Evolutionary conservation across 2,329 filamentous ascomycete species (phyloP), one percentile per base, ranked within the genome.

Genomic region (Phyllosticta citrichinensis): DNA sequence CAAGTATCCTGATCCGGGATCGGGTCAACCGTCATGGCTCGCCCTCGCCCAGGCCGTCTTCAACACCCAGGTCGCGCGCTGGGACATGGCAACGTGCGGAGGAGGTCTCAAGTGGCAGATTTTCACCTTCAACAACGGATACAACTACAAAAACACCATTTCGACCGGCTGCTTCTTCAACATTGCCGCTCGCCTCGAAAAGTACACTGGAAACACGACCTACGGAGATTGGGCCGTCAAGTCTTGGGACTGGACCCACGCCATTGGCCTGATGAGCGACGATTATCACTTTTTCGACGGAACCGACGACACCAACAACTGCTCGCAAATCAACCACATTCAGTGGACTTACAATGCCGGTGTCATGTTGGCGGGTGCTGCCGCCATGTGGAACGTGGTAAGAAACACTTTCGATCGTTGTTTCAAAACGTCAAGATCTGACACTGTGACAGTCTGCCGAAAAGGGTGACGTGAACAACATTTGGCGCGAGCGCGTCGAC

Each of bases 71-170:
- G 67, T 68, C 5, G 62, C 60, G n/a, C 70, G 72, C 57, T 75
- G 70, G 65, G 67, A 69, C 47, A 76, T 74, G 2, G 68, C 74
- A 0, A 79, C 78, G 0, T 96, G 91, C 72, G 79, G 76, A 53
- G 91, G 91, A 57, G 91, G 91, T 14, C 74, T 96, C 65, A 84
- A 87, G 65, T 96, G 91, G 91, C 91, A 96, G 76, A 88, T 95
- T 63, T 92, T 87, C 75, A 80, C 83, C 12, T 89, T 87, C 76
- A 91, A 91, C 75, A 83, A 80, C 61, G 89, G 89, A 4, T 84
- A 79, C 66, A 73, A 75, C 60, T 84, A 81, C 66, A 83, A 84
- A 65, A 84, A 84, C 65, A 77, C 79, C 24, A 81, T 84, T 63
- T 81, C 79, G 9, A 84, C 84, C 63, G 82, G 81, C 2, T 81